Percentiles rank a stretch among this genome's conserved stretches.
Conservation (phyloP, 495 filamentous ascomycete species). For the Xylaria palmicola region DNA sequence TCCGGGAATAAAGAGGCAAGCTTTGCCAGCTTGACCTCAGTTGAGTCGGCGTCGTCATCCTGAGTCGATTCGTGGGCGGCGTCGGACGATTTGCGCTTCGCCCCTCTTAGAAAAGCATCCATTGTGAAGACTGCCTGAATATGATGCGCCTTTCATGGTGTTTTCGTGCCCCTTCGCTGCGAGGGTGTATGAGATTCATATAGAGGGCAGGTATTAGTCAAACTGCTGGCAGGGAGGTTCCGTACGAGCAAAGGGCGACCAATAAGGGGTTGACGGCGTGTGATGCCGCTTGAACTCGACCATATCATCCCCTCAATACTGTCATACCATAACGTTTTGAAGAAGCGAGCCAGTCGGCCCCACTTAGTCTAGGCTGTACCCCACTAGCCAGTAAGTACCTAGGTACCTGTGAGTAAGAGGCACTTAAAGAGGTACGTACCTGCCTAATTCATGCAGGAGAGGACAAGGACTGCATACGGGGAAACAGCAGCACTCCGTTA, state of each 20-base stretch:
- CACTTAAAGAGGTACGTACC: too few relatives aligned
- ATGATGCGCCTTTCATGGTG: conserved; percentile 3
- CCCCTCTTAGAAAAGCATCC: conserved; percentile 47
- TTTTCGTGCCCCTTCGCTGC: background rate
- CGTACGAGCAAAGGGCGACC: background rate
- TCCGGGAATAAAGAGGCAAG: conserved; percentile 72
- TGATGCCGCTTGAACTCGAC: too few relatives aligned
- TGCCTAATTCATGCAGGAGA: too few relatives aligned
- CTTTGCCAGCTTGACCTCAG: conserved; percentile 84
- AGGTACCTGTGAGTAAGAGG: too few relatives aligned
- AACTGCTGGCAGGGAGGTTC: background rate
- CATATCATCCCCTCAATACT: too few relatives aligned
- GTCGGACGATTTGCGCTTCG: conserved; percentile 41
- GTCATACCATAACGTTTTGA: too few relatives aligned
- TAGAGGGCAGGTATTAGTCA: background rate
- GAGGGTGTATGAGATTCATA: background rate
- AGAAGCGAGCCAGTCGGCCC: too few relatives aligned
- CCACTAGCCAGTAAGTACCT: too few relatives aligned
- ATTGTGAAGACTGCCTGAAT: conserved; percentile 21
- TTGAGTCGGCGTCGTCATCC: conserved; percentile 61
- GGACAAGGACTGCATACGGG: too few relatives aligned
- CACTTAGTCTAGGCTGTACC: too few relatives aligned
- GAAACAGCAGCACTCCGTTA: too few relatives aligned
- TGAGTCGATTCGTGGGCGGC: conserved; percentile 12
- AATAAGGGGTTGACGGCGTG: too few relatives aligned